Conservation (phyloP, 1,284 basidiomycete genomes). For the Fomitopsis schrenkii region DNA sequence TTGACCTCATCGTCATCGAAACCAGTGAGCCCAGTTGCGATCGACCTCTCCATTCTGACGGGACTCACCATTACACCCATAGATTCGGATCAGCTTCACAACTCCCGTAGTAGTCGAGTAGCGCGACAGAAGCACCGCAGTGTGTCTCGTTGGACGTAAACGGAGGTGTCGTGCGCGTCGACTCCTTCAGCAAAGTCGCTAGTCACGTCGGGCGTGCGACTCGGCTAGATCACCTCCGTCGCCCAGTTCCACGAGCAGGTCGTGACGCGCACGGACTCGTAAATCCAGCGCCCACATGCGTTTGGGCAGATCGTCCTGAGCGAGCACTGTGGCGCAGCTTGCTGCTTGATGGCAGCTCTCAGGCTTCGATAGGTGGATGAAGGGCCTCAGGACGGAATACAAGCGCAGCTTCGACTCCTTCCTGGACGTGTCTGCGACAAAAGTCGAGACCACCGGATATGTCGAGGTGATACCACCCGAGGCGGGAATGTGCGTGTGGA, state of each 20-base stretch:
- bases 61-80: not conserved
- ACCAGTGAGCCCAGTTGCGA: slow-evolving; percentile 21
- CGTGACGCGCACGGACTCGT: slow-evolving; percentile 33
- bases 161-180: slow-evolving; percentile 41
- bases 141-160: slow-evolving; percentile 40
- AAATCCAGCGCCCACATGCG: slow-evolving; percentile 41
- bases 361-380: slow-evolving; percentile 40
- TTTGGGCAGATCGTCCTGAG: slow-evolving; percentile 40
- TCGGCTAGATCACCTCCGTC: slow-evolving; percentile 41
- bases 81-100: slow-evolving; percentile 37
- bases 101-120: slow-evolving; percentile 18
- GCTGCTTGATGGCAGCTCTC: slow-evolving; percentile 37
- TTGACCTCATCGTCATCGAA: slow-evolving; percentile 41
- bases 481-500: slow-evolving; percentile 45
- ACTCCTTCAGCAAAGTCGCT: slow-evolving; percentile 40
- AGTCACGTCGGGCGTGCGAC: slow-evolving; percentile 42
- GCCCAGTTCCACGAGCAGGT: slow-evolving; percentile 34
- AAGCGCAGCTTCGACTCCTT: slow-evolving; percentile 39
- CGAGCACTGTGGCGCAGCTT: slow-evolving; percentile 34
- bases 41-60: not conserved
- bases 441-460: slow-evolving; percentile 29
- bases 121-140: slow-evolving; percentile 23
- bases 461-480: slow-evolving; percentile 31
- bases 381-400: slow-evolving; percentile 39
- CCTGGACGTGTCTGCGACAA: slow-evolving; percentile 29